A percentile compares a stretch with the other conserved stretches of the same genome.
Conservation (phyloP, 805 yeast genomes). For the Schizosaccharomyces osmophilus region DNA sequence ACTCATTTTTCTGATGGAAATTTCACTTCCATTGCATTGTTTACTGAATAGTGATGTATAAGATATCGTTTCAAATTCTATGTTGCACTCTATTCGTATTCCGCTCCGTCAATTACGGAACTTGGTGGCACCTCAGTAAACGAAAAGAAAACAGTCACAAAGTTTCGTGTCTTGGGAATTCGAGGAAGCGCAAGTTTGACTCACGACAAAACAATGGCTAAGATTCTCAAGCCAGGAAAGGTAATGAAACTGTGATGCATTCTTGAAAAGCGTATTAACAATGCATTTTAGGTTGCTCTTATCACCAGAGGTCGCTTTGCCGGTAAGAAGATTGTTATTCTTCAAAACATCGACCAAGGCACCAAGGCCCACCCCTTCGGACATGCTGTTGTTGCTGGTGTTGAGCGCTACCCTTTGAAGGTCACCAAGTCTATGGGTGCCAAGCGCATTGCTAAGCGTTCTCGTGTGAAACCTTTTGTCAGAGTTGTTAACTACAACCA, state of each 20-base stretch:
- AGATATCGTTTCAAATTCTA: too few species aligned
- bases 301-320: conserved; percentile 99
- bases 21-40: too few species aligned
- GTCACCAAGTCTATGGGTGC: conserved; percentile 86
- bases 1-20: too few species aligned
- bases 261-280: neutral
- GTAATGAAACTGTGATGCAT: conserved; percentile 11
- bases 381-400: conserved; percentile 98
- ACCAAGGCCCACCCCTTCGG: conserved; percentile 97
- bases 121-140: neutral
- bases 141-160: neutral
- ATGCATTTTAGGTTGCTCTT: conserved; percentile 20
- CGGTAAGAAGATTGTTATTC: conserved; percentile 98
- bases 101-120: neutral
- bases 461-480: conserved; percentile 94
- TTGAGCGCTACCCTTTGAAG: conserved; percentile 94
- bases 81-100: neutral
- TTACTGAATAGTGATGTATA: too few species aligned
- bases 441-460: conserved; percentile 90
- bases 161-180: neutral
- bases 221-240: conserved; percentile 3
- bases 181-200: neutral
- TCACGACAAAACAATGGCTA: conserved; percentile 2
- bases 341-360: conserved; percentile 96
- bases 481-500: conserved; percentile 99